These are phyloP conservation scores for Aspergillus aculeatinus DNA, from an alignment of 2,329 filamentous ascomycete species.

Conservation along the genomic window DNA sequence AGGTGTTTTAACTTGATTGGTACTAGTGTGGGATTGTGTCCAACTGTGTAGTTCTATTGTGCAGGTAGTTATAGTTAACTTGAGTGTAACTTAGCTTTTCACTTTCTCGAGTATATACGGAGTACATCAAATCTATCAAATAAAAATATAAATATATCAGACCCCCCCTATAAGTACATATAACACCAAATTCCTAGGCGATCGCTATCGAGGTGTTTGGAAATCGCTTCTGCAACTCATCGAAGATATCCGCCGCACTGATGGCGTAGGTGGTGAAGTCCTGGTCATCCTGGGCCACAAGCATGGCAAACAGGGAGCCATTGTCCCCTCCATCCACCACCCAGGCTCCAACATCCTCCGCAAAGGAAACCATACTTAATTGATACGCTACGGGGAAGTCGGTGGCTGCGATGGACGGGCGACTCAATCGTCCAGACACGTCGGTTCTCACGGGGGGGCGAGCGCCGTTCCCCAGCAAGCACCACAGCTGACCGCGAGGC, in stretches of 20 bases:
- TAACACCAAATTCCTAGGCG: background rate
- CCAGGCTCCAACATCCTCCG: background rate
- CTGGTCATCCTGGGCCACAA: background rate
- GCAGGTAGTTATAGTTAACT: too few species aligned
- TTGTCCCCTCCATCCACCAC: background rate
- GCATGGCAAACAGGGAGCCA: background rate
- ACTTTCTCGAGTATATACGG: too few species aligned
- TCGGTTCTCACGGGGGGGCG: background rate
- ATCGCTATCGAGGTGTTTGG: background rate
- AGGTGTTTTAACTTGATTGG: too few species aligned
- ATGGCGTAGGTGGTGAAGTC: background rate
- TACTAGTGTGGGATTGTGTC: too few species aligned
- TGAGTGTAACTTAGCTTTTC: too few species aligned
- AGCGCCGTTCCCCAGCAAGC: background rate
- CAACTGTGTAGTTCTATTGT: too few species aligned
- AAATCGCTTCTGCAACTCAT: background rate
- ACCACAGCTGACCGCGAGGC: background rate
- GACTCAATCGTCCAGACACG: background rate
- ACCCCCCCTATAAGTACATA: too few species aligned
- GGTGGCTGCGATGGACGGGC: background rate
- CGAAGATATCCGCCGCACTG: background rate
- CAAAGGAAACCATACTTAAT: background rate
- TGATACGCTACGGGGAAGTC: background rate
- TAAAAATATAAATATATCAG: too few species aligned
- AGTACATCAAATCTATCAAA: too few species aligned